Evolutionary conservation across 2,329 filamentous ascomycete species (phyloP), one percentile per base, ranked within the genome.

Genomic region (Metarhizium robertsii): DNA sequence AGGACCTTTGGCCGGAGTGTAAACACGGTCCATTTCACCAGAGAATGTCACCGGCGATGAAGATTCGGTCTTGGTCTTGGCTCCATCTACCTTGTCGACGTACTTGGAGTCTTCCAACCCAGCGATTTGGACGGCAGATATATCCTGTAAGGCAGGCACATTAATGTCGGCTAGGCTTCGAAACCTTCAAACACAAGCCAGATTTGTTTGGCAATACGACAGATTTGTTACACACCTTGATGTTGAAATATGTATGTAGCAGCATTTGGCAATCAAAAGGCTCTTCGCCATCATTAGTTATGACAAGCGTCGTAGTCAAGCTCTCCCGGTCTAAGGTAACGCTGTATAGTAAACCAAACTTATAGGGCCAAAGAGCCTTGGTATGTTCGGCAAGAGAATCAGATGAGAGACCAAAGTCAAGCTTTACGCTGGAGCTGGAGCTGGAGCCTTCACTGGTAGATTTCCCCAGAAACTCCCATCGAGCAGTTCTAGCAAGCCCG

Each of bases 391-490:
- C 81, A 56, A 97, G 76, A 66, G 86, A 87, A 53, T 81, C 78
- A 32, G 84, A 81, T 53, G 87, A 90, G 40, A 99, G 84, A 32
- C 92, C 94, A 71, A 99, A 97, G 75, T 99, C 94, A 58, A 99
- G 85, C 79, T 95, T 96, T 61, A 97, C 86, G 51, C 85, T 86
- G 43, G 65, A 84, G 77, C 66, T 88, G 80, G 59, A 57, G 70
- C 66, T 88, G 80, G 59, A 57, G 70, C 72, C 62, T 68, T 76
- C 74, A 61, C 73, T 75, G 53, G 75, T 74, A 47, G 86, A 90
- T 74, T 92, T 95, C 67, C 92, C 92, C 53, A 99, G 79, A 69
- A 94, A 96, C 71, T 97, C 92, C 94, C 94, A 99, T 59, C 82
- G 82, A 49, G 86, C 88, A 66, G 83, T 92, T 64, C 94, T 90